Evolutionary conservation across 2,329 filamentous ascomycete genomes (phyloP).

Genomic region (Lachnellula arida): DNA sequence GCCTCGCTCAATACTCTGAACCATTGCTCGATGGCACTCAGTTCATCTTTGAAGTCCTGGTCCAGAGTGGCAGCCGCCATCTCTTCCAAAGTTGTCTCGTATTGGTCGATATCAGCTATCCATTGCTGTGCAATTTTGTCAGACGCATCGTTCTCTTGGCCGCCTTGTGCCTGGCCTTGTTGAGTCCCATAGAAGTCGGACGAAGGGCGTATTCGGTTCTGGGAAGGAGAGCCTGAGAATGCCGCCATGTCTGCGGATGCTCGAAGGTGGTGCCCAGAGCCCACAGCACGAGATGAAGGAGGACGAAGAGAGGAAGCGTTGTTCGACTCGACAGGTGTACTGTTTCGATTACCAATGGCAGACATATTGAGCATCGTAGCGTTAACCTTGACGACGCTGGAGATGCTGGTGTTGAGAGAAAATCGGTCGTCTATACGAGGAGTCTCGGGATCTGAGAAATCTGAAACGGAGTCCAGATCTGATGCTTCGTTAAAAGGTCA

Average conservation of each 20-base stretch:
- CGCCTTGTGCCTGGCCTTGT: slow-evolving; percentile 61
- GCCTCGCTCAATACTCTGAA: slow-evolving; percentile 96
- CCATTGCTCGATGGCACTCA: slow-evolving; percentile 99
- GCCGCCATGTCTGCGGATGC: slow-evolving; percentile 95
- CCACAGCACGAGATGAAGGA: slow-evolving; percentile 71
- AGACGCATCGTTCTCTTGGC: slow-evolving; percentile 71
- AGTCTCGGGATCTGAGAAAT: slow-evolving; percentile 21
- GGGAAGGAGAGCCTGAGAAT: slow-evolving; percentile 62
- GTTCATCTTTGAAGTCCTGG: slow-evolving; percentile 98
- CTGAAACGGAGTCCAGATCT: slow-evolving; percentile 29
- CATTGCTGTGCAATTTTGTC: slow-evolving; percentile 96
- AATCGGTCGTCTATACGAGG: slow-evolving; percentile 11
- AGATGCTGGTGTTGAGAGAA: slow-evolving; percentile 17
- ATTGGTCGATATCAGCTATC: slow-evolving; percentile 98
- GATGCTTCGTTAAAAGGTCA: slow-evolving; percentile 19
- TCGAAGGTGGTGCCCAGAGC: slow-evolving; percentile 78
- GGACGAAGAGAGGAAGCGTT: slow-evolving; percentile 79
- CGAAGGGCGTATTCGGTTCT: slow-evolving; percentile 82
- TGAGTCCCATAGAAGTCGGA: slow-evolving; percentile 88
- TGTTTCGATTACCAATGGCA: slow-evolving; percentile 84
- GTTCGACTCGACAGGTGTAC: slow-evolving; percentile 80
- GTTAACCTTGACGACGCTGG: slow-evolving; percentile 14
- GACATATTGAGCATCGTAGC: slow-evolving; percentile 54
- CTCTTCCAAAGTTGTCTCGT: slow-evolving; percentile 96
- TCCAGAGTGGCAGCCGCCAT: slow-evolving; percentile 99